phyloP scores from a whole-genome alignment of 2,329 filamentous ascomycete genomes.

The Aspergillus aculeatus region DNA sequence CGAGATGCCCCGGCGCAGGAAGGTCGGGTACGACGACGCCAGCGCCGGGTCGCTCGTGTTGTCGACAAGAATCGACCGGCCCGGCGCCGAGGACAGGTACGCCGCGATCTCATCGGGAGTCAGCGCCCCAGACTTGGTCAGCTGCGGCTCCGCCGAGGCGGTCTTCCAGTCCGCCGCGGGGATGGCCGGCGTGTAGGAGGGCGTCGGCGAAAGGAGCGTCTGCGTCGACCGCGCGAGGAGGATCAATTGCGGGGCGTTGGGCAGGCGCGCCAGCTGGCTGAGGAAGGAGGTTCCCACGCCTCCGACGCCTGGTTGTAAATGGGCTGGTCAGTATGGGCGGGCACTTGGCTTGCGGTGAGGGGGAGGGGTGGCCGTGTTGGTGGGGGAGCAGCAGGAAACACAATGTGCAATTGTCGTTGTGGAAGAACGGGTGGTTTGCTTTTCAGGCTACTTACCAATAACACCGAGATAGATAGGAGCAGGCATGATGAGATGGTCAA shows the following conservation, averaged over 20 bases:
- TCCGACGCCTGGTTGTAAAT: constrained; percentile 66
- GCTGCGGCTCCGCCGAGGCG: constrained; percentile 61
- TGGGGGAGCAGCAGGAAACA: not conserved
- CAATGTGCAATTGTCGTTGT: not conserved
- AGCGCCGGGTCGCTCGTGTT: constrained; percentile 91
- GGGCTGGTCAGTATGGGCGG: not conserved
- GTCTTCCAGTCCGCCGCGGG: constrained; percentile 57
- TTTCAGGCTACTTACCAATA: constrained; percentile 34
- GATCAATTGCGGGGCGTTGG: constrained; percentile 71
- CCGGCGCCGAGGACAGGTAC: constrained; percentile 75
- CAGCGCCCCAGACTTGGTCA: constrained; percentile 51
- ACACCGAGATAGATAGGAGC: constrained; percentile 45
- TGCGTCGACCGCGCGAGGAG: constrained; percentile 85
- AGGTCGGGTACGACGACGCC: constrained; percentile 76
- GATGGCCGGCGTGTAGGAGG: constrained; percentile 62
- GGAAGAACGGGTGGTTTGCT: not conserved
- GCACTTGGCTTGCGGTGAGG: not conserved
- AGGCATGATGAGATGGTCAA: constrained; percentile 27
- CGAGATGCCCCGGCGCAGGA: constrained; percentile 78
- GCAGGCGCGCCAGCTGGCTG: constrained; percentile 70
- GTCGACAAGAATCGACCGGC: constrained; percentile 82
- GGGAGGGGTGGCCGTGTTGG: not conserved
- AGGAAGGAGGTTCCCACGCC: constrained; percentile 93
- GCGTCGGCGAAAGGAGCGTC: constrained; percentile 72
- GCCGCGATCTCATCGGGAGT: constrained; percentile 68